Conservation (phyloP, 441 rosid species). For the Mallotus japonicus region DNA sequence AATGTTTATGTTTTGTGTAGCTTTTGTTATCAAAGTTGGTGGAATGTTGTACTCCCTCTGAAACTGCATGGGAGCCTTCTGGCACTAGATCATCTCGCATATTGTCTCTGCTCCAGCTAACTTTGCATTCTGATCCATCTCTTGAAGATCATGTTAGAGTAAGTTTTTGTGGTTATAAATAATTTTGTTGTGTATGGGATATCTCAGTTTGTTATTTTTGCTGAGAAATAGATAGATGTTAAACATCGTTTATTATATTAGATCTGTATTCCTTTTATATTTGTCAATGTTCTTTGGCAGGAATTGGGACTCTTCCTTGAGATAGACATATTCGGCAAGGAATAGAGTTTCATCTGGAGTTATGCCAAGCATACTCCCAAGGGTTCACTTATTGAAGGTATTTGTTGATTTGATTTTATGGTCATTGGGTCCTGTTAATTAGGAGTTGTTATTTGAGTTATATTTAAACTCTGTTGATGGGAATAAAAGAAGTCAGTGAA, state of each 20-base stretch:
- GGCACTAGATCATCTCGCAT: slow-evolving; percentile 53
- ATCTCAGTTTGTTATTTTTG: background rate
- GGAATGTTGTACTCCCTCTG: slow-evolving; percentile 63
- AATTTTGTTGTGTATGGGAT: slow-evolving; percentile 6
- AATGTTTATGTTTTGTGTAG: slow-evolving; percentile 39
- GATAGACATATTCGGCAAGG: slow-evolving; percentile 49
- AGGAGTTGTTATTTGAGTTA: too few relatives aligned
- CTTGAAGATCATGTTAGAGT: slow-evolving; percentile 82
- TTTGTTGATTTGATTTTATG: too few relatives aligned
- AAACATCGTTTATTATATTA: slow-evolving; percentile 14
- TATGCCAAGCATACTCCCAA: slow-evolving; percentile 65
- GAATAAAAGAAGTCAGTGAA: too few relatives aligned
- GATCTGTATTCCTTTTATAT: slow-evolving; percentile 10
- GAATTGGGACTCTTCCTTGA: slow-evolving; percentile 91
- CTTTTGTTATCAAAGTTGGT: slow-evolving; percentile 95
- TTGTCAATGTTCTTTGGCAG: slow-evolving; percentile 40
- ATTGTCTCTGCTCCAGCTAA: slow-evolving; percentile 69
- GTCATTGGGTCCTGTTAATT: too few relatives aligned
- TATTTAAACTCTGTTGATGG: too few relatives aligned
- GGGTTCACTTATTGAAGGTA: slow-evolving; percentile 88
- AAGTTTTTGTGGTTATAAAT: slow-evolving; percentile 31
- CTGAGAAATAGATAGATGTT: slow-evolving; percentile 11
- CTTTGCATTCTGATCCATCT: slow-evolving; percentile 61
- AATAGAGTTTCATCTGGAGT: slow-evolving; percentile 61
- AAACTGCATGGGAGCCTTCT: slow-evolving; percentile 42